Evolutionary conservation across 2,329 filamentous ascomycete species (phyloP), one percentile per base, ranked within the genome.

Genomic region (Cladophialophora psammophila): DNA sequence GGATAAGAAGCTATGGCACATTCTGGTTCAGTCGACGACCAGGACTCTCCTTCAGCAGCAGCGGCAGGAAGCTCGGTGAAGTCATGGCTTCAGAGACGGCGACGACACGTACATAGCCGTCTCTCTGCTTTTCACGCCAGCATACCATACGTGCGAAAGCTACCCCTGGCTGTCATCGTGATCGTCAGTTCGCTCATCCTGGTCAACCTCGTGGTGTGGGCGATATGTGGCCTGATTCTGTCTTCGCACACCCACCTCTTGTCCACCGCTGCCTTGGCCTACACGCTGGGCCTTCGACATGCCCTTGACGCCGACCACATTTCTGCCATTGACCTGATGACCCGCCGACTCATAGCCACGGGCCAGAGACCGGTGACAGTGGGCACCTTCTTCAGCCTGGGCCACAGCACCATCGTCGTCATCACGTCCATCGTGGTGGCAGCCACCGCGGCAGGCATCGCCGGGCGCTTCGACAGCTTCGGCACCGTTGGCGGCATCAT

Each of bases 271-370:
- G 88, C 94, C 1, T 86, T 98, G 0, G 90, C 94, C 32, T 98
- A 96, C 78, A 92, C 92, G 0, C 86, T 98, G 10, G 94, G 94
- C 2, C 86, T 98, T 12, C 90, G 94, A 50, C 94, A 98, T 82
- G 94, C 94, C n/a, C 87, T 98, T 53, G 95, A 98, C 75, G 95
- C 94, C n/a, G 94, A 98, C 79, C 95, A 98, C 76, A 92, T 92
- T 71, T 88, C 87, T 73, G 94, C 94, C 70, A 99, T 98, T 74
- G 94, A 98, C 79, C 86, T 98, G 42, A 96, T 96, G 90, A 98
- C 95, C 0, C 87, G 95, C 2, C 89, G 94, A 6, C 87, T 98
- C 31, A 88, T 98, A 42, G 94, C 94, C 0, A 87, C 91, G 0
- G 93, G 93, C 18, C 92, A 95, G 75, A 87, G 88, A 1, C 94